Conservation (phyloP, 2,329 filamentous ascomycete species). For the Diaporthe caulivora region DNA sequence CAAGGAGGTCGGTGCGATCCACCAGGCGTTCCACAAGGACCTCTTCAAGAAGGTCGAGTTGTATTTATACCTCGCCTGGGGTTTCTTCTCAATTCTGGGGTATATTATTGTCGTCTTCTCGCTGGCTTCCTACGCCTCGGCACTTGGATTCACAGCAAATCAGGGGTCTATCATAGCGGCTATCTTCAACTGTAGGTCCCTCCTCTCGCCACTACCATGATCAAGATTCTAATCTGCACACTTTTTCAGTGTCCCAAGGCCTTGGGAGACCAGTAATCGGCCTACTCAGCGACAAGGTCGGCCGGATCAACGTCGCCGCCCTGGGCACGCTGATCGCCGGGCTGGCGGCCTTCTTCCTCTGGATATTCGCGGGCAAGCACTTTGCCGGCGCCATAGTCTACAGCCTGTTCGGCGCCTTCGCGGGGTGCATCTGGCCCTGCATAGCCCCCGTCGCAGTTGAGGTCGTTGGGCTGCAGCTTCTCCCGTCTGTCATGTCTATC, state of each 20-base stretch:
- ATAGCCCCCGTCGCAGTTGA: constrained; percentile 79
- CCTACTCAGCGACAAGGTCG: constrained; percentile 76
- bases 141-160: constrained; percentile 73
- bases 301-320: constrained; percentile 79
- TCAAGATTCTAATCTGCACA: neutral
- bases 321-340: constrained; percentile 74
- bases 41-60: constrained; percentile 75
- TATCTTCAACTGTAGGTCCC: constrained; percentile 72
- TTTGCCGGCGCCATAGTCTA: constrained; percentile 80
- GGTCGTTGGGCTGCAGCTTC: constrained; percentile 76
- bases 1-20: constrained; percentile 74
- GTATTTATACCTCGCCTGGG: constrained; percentile 74
- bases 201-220: constrained; percentile 42
- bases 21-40: constrained; percentile 73
- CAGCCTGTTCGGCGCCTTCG: constrained; percentile 75
- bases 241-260: constrained; percentile 65
- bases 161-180: constrained; percentile 81
- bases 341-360: constrained; percentile 76
- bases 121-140: constrained; percentile 78
- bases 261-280: constrained; percentile 80
- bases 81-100: constrained; percentile 78
- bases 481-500: constrained; percentile 77
- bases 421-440: constrained; percentile 79
- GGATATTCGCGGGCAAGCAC: constrained; percentile 75
- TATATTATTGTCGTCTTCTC: constrained; percentile 85